These are phyloP conservation scores for Phytopythium sindhum DNA, from an alignment of 352 stramenopile genomes.

Conservation along the genomic window DNA sequence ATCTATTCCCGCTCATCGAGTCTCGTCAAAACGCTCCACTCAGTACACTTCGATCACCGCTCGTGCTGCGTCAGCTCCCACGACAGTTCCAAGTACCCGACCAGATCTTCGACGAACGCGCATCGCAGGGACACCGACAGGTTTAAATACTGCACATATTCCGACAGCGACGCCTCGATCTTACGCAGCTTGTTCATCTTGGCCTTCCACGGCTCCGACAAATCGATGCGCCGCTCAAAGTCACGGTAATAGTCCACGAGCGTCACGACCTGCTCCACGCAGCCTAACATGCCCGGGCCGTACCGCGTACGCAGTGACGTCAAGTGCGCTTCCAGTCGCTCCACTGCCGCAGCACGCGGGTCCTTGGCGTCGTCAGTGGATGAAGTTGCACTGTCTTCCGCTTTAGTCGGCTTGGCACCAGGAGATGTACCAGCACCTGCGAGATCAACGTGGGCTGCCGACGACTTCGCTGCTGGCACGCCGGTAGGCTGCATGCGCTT, in stretches of 20 bases:
- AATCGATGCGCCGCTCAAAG: slow-evolving; percentile 68
- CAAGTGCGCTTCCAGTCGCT: slow-evolving; percentile 14
- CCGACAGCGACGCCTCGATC: slow-evolving; percentile 61
- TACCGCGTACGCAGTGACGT: slow-evolving; percentile 60
- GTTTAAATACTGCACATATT: slow-evolving; percentile 70
- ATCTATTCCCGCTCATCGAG: background rate
- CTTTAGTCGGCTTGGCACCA: background rate
- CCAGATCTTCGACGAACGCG: slow-evolving; percentile 58
- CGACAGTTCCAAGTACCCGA: slow-evolving; percentile 30
- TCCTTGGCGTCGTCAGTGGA: background rate
- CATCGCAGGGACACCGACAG: slow-evolving; percentile 40
- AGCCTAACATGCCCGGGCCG: slow-evolving; percentile 46
- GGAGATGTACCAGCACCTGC: background rate
- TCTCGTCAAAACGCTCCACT: background rate
- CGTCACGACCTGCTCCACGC: slow-evolving; percentile 72
- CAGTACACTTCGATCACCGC: background rate
- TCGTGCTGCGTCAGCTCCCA: slow-evolving; percentile 14
- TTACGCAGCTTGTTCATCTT: slow-evolving; percentile 70
- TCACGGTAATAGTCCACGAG: slow-evolving; percentile 82
- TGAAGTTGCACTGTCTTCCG: background rate
- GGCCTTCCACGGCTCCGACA: slow-evolving; percentile 68
- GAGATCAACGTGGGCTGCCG: background rate
- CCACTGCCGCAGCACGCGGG: background rate
- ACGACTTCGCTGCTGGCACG: background rate
- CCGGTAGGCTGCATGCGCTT: background rate